Evolutionary conservation across 192 early-diverging fungal species (phyloP).

Genomic region (Entomortierella lignicola): DNA sequence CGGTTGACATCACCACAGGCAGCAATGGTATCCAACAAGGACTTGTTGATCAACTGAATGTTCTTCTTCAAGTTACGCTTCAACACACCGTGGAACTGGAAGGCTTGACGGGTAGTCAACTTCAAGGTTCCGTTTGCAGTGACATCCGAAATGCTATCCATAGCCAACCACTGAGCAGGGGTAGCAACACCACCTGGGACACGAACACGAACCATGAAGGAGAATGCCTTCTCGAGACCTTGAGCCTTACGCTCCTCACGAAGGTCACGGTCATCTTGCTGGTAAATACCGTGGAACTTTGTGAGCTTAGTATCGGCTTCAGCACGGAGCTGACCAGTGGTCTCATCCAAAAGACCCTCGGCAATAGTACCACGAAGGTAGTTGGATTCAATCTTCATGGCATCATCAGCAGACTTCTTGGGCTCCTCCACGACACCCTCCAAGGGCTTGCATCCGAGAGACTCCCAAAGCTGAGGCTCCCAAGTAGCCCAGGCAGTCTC

Average conservation of each 20-base stretch:
- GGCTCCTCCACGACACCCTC: conserved; percentile 72
- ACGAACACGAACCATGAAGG: conserved; percentile 97
- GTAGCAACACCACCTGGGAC: conserved; percentile 92
- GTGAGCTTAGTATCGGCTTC: conserved; percentile 93
- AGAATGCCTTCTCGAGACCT: conserved; percentile 92
- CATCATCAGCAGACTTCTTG: conserved; percentile 83
- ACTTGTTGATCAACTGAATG: conserved; percentile 93
- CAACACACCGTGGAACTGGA: conserved; percentile 96
- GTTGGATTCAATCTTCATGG: conserved; percentile 93
- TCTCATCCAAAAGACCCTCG: conserved; percentile 83
- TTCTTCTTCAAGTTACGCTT: conserved; percentile 90
- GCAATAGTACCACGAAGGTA: conserved; percentile 94
- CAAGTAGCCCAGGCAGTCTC: conserved; percentile 84
- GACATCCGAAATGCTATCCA: conserved; percentile 89
- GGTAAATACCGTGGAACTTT: conserved; percentile 98
- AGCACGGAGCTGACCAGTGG: conserved; percentile 80
- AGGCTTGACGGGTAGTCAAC: conserved; percentile 96
- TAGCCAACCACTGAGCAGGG: conserved; percentile 91
- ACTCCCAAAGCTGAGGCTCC: conserved; percentile 85
- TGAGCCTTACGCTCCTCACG: conserved; percentile 85
- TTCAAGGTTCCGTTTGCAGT: conserved; percentile 91
- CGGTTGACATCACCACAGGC: conserved; percentile 99
- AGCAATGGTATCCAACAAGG: conserved; percentile 91
- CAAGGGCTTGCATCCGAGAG: conserved; percentile 80
- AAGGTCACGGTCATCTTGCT: conserved; percentile 96